These are phyloP conservation scores for Chlorella vulgaris DNA, from an alignment of 139 green algal species.

Conservation along the genomic window DNA sequence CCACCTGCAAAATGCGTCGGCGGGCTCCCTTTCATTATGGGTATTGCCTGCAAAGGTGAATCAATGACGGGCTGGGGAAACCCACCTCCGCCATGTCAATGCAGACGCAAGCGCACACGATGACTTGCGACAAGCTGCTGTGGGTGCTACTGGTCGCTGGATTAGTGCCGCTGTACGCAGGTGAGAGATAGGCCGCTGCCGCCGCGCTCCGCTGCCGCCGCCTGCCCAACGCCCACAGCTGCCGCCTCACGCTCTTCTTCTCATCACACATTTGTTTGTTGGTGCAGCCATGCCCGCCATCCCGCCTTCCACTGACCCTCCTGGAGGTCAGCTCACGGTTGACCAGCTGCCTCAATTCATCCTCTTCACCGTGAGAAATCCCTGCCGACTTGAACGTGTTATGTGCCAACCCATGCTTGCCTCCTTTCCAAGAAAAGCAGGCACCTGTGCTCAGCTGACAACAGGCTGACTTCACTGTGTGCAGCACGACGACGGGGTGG, in stretches of 20 bases:
- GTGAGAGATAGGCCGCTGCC: too few species aligned
- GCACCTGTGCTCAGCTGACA: too few species aligned
- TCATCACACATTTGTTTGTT: background rate
- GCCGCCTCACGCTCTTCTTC: background rate
- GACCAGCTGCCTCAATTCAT: slow-evolving; percentile 14
- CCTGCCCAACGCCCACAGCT: background rate
- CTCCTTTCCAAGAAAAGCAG: background rate
- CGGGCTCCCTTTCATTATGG: too few species aligned
- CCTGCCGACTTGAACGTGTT: background rate
- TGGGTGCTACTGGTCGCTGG: too few species aligned
- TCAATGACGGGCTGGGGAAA: too few species aligned
- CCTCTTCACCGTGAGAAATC: background rate
- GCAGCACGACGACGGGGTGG: slow-evolving; percentile 27
- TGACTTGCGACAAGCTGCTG: too few species aligned
- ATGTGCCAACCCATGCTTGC: background rate
- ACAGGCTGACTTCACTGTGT: background rate
- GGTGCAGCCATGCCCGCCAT: background rate
- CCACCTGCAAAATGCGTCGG: too few species aligned
- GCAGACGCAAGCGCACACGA: too few species aligned
- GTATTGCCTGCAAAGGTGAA: too few species aligned
- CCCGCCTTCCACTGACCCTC: background rate
- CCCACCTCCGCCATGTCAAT: too few species aligned
- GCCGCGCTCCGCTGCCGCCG: too few species aligned
- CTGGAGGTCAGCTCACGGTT: background rate
- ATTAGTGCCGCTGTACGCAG: too few species aligned